Evolutionary conservation across 768 basidiomycete genomes (phyloP).

Genomic region (Tricholoma flavovirens): DNA sequence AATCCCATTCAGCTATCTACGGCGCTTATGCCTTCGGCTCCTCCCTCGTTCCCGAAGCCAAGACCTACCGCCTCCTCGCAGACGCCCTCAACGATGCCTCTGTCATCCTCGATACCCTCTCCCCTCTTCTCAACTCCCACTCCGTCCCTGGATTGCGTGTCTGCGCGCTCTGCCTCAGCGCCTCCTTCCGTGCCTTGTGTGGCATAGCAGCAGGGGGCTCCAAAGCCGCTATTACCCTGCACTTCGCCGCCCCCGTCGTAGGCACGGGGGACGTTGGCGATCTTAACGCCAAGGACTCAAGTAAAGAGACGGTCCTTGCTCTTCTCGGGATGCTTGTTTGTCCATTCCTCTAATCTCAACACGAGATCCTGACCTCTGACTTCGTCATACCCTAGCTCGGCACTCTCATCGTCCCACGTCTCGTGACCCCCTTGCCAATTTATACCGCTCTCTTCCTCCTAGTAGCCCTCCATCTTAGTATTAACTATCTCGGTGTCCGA

Average conservation of each 20-base stretch:
- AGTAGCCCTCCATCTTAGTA: slow-evolving; percentile 45
- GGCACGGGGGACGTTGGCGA: slow-evolving; percentile 64
- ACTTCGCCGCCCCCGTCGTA: slow-evolving; percentile 49
- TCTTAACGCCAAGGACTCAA: slow-evolving; percentile 66
- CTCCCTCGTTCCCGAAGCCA: slow-evolving; percentile 63
- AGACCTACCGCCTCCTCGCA: slow-evolving; percentile 61
- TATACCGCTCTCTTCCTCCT: slow-evolving; percentile 47
- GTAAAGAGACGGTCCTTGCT: slow-evolving; percentile 65
- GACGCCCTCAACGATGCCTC: slow-evolving; percentile 62
- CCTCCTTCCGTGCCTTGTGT: slow-evolving; percentile 53
- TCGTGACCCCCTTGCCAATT: slow-evolving; percentile 42
- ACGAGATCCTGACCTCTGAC: background rate
- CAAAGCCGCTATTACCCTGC: slow-evolving; percentile 62
- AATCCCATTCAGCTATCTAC: slow-evolving; percentile 43
- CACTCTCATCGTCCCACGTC: slow-evolving; percentile 49
- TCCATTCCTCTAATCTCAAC: background rate
- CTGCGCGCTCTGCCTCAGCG: slow-evolving; percentile 50
- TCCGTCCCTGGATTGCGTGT: slow-evolving; percentile 37
- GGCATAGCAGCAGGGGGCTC: slow-evolving; percentile 63
- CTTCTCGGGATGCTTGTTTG: slow-evolving; percentile 64
- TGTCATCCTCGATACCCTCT: slow-evolving; percentile 53
- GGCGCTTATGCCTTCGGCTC: slow-evolving; percentile 60
- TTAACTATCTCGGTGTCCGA: slow-evolving; percentile 59
- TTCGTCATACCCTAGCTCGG: slow-evolving; percentile 42
- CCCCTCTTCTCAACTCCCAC: slow-evolving; percentile 43